Evolutionary conservation across 2,329 filamentous ascomycete genomes (phyloP), one percentile per base, ranked within the genome.

Genomic region (Alternaria brassicae): DNA sequence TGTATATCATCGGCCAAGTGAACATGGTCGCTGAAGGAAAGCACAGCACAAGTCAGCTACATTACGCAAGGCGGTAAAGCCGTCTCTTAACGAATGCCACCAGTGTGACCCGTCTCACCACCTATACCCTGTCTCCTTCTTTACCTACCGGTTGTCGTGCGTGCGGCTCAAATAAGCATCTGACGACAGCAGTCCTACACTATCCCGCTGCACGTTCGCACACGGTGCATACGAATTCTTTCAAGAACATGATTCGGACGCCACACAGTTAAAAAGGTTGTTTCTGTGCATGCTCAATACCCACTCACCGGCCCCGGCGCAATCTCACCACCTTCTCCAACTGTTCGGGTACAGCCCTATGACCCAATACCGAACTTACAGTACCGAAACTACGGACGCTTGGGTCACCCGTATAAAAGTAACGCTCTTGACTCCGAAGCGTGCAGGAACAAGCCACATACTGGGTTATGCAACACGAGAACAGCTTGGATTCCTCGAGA

Each of bases 111-210:
- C 27, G 36, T 39, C 23, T n/a, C 47, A 25, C n/a, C 17, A 42
- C 47, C 58, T 47, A 47, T 55, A 59, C 48, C 42, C 25, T 42
- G 25, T 54, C 48, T 47, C 49, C 45, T 41, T 60, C 41, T 54
- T 59, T 44, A 58, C 36, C 55, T 62, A 61, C 45, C 52, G 53
- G 55, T 58, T 55, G 63, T 63, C 45, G 58, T 70, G 64, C 63
- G 67, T 74, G 74, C 63, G 72, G 72, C 74, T 77, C 71, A 69
- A 62, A 70, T 69, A 75, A 75, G 70, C 67, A 70, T 77, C 73
- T 77, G 68, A 77, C 73, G 72, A 73, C 72, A 75, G 69, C 74
- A 74, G 39, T 56, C 63, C 51, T 67, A 67, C 60, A 64, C 60
- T 59, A 56, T 68, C 65, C 65, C 62, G 62, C 63, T 63, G 59